phyloP scores from a whole-genome alignment of 169 alveolate species.

The Plasmodium sp. region DNA sequence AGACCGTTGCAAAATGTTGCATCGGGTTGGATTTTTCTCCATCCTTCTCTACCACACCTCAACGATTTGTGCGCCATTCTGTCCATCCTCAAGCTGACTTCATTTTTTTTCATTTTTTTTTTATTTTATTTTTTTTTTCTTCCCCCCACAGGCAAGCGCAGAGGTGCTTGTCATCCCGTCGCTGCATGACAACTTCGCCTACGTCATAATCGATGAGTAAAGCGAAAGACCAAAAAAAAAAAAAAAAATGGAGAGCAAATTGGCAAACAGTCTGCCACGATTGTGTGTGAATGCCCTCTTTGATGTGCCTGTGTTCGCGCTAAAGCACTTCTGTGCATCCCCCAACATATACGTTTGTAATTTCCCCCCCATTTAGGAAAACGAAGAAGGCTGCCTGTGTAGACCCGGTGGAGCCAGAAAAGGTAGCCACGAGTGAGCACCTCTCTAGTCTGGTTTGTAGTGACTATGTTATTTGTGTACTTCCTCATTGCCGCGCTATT shows the following conservation, averaged over 20 bases:
- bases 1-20: not conserved
- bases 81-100: not conserved
- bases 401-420: conserved; percentile 85
- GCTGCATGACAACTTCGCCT: conserved; percentile 36
- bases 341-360: not conserved
- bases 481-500: not conserved
- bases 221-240: not conserved
- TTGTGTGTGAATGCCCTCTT: not conserved
- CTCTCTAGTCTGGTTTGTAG: not conserved
- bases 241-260: not conserved
- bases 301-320: not conserved
- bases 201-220: conserved; percentile 59
- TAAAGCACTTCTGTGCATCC: not conserved
- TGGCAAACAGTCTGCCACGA: not conserved
- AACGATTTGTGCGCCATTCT: not conserved
- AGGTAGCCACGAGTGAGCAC: conserved; percentile 24
- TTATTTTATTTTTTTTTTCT: not conserved
- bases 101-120: not conserved
- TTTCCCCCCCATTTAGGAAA: not conserved
- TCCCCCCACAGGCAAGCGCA: conserved; percentile 36
- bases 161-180: conserved; percentile 44
- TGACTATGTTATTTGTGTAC: no score
- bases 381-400: conserved; percentile 85
- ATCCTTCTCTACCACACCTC: not conserved
- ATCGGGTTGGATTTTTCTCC: not conserved